Evolutionary conservation across 345 rosid genomes (phyloP), one percentile per base, ranked within the genome.

Genomic region (Arabis hirsuta): DNA sequence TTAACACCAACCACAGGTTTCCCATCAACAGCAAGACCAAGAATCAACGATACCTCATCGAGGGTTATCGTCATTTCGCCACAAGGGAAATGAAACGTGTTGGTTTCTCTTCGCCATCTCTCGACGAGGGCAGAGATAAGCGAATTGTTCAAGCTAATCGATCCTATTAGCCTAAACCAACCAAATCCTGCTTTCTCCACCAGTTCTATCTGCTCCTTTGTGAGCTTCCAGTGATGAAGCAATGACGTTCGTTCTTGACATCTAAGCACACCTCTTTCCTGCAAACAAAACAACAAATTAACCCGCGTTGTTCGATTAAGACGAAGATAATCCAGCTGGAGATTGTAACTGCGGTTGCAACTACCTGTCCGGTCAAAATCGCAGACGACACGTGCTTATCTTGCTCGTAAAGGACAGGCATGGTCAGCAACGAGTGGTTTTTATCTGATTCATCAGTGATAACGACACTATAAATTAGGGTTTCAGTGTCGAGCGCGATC

Each of bases 11-110:
- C 84, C 26, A 89, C 90, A 66, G 96, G 89, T 29, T 84, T 83
- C 16, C 92, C 92, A 73, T 87, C 90, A 55, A 87, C 82, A 8
- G 82, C 57, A 26, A 89, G 90, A 48, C 96, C 92, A 20, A 85
- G 84, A 53, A 87, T 70, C 62, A 82, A 61, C 0, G 90, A 82
- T 9, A 86, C 92, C 41, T 89, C 92, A 20, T 82, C 78, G 20
- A 89, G 90, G 29, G 90, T 87, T 32, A 89, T 85, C 0, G 96
- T 87, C 86, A 89, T 87, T 67, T 89, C 96, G 39, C 96, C 96
- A 29, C 81, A 86, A 26, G 80, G 83, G 67, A 87, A 79, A 76
- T 89, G 92, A 52, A 89, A 85, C 0, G 87, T 87, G 54, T 89
- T 89, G 55, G 96, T 87, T 79, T 89, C 96, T 72, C 85, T 77